These are phyloP conservation scores for Scenedesmus sp. DNA, from an alignment of 163 green algal genomes.

Conservation along the genomic window DNA sequence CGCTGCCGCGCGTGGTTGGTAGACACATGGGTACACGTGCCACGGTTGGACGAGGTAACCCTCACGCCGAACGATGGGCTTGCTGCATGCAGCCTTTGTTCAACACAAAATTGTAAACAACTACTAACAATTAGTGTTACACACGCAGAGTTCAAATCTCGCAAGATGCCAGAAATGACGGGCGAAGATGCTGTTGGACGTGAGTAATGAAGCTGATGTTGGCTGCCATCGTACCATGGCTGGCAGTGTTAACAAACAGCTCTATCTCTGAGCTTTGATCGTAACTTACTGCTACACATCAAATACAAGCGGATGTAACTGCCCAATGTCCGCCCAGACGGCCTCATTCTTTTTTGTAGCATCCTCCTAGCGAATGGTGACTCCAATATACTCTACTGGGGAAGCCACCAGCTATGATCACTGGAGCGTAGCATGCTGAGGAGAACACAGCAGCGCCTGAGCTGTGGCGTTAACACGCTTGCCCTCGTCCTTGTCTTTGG, in stretches of 20 bases:
- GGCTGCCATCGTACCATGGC: neutral
- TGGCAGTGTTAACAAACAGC: neutral
- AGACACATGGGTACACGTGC: too few species aligned
- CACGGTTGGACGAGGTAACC: neutral
- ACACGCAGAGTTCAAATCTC: neutral
- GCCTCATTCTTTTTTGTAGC: neutral
- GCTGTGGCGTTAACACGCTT: constrained; percentile 5
- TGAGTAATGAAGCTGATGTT: neutral
- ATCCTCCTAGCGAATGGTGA: neutral
- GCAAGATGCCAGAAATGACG: neutral
- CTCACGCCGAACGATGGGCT: neutral
- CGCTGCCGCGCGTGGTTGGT: too few species aligned
- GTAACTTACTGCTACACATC: neutral
- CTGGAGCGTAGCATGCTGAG: neutral
- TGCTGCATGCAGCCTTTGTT: neutral
- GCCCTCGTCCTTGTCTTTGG: constrained; percentile 5
- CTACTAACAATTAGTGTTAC: neutral
- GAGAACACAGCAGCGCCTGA: constrained; percentile 12
- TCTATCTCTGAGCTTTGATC: neutral
- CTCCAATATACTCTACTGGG: too few species aligned
- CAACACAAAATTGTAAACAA: neutral
- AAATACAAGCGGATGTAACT: neutral
- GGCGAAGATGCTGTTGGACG: neutral
- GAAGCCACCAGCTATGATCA: neutral
- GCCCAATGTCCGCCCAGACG: neutral